Conservation (phyloP, 257 asterid species). For the Solanum paucissectum region DNA sequence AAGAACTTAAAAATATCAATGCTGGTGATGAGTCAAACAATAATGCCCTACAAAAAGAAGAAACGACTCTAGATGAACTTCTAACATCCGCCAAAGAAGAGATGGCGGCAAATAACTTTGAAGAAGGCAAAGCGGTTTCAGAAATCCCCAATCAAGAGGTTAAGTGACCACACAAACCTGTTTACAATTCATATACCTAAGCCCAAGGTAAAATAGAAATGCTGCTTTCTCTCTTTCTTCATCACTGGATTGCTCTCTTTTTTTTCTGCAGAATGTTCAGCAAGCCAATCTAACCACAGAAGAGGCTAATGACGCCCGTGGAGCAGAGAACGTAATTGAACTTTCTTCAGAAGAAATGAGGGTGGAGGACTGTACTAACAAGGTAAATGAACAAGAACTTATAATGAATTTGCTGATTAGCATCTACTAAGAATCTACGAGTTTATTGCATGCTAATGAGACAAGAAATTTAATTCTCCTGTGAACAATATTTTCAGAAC, state of each 20-base stretch:
- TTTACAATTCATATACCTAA: not conserved
- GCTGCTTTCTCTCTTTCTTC: not conserved
- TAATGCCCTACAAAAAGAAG: not conserved
- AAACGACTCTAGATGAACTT: not conserved
- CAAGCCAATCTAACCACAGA: not conserved
- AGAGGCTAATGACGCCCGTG: not conserved
- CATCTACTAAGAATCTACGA: not conserved
- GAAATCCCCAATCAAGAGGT: slow-evolving; percentile 13
- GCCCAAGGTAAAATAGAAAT: not conserved
- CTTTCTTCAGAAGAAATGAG: slow-evolving; percentile 9
- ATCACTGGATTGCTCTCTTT: not conserved
- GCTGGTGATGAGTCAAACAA: not conserved
- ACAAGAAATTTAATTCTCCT: not conserved
- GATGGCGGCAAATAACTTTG: not conserved
- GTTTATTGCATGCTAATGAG: not conserved
- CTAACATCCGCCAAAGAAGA: not conserved
- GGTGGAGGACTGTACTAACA: not conserved
- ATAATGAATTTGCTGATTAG: slow-evolving; percentile 3
- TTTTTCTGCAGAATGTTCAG: not conserved
- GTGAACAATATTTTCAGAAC: not conserved
- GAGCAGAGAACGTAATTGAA: not conserved
- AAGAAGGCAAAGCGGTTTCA: not conserved
- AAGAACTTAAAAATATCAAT: not conserved
- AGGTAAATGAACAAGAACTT: slow-evolving; percentile 3
- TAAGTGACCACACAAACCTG: not conserved